A percentile compares a stretch with the other conserved stretches of the same genome.
These are phyloP conservation scores for Candida awuae DNA, from an alignment of 805 yeast genomes.

Conservation along the genomic window DNA sequence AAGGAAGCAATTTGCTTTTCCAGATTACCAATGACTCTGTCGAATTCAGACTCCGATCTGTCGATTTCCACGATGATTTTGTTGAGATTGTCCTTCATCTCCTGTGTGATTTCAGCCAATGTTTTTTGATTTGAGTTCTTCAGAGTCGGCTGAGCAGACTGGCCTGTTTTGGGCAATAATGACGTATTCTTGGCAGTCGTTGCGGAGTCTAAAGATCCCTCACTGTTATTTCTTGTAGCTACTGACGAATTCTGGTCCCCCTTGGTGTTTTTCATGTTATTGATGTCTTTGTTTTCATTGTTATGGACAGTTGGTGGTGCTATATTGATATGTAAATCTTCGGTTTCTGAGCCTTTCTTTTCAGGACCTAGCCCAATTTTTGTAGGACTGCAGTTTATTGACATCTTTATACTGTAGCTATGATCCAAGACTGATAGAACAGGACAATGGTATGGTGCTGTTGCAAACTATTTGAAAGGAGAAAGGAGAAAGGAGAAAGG, in stretches of 20 bases:
- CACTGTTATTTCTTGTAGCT: neutral
- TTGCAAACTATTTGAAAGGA: too few relatives aligned
- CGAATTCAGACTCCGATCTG: slow-evolving; percentile 18
- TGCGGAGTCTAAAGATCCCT: neutral
- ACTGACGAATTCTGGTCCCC: slow-evolving; percentile 2
- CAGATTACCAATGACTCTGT: slow-evolving; percentile 14
- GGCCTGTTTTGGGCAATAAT: too few relatives aligned
- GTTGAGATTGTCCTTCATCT: slow-evolving; percentile 17
- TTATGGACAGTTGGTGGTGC: neutral
- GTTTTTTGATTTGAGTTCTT: too few relatives aligned
- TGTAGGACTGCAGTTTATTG: neutral
- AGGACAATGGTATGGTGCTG: too few relatives aligned
- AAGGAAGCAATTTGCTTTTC: slow-evolving; percentile 17
- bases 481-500: too few relatives aligned
- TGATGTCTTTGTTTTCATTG: neutral
- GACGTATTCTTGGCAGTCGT: too few relatives aligned
- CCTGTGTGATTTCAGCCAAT: slow-evolving; percentile 20
- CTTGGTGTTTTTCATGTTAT: slow-evolving; percentile 1
- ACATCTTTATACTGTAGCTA: neutral
- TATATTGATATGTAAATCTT: slow-evolving; percentile 4
- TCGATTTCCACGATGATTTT: slow-evolving; percentile 17
- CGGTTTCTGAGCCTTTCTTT: slow-evolving; percentile 4
- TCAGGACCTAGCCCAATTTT: neutral
- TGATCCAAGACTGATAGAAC: neutral
- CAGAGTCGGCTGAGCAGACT: too few relatives aligned